These are phyloP conservation scores for Teunomyces atbi DNA, from an alignment of 805 yeast species.

Conservation along the genomic window DNA sequence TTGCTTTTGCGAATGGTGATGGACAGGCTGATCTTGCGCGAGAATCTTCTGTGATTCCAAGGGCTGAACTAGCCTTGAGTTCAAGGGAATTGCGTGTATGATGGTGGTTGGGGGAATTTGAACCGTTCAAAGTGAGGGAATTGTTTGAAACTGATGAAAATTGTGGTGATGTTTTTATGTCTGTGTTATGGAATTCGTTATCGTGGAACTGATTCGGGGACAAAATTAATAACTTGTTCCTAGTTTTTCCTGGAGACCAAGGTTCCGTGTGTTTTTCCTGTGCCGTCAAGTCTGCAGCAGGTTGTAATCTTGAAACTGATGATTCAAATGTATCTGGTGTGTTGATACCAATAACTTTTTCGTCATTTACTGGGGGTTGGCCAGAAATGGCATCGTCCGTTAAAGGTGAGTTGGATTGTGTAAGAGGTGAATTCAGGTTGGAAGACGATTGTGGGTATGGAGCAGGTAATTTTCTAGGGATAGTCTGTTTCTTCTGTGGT, in stretches of 20 bases:
- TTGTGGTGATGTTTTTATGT: slow-evolving; percentile 6
- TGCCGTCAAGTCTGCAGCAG: slow-evolving; percentile 15
- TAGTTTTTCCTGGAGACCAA: slow-evolving; percentile 8
- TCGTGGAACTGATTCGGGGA: slow-evolving; percentile 41
- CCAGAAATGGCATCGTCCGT: not conserved
- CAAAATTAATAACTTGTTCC: slow-evolving; percentile 35
- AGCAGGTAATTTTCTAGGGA: slow-evolving; percentile 5
- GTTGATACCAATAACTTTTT: slow-evolving; percentile 10
- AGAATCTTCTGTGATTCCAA: slow-evolving; percentile 17
- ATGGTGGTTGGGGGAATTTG: not conserved
- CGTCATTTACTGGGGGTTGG: slow-evolving; percentile 8
- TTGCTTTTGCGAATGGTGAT: slow-evolving; percentile 42
- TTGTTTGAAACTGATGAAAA: not conserved
- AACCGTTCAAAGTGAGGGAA: not conserved
- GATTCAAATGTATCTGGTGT: slow-evolving; percentile 1
- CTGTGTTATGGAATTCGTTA: slow-evolving; percentile 28
- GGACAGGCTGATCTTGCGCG: slow-evolving; percentile 29
- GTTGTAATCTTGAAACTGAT: slow-evolving; percentile 8
- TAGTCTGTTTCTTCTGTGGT: slow-evolving; percentile 5
- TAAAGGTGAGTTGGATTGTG: slow-evolving; percentile 14
- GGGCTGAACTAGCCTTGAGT: slow-evolving; percentile 4
- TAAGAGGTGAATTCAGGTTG: slow-evolving; percentile 9
- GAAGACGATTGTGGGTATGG: not conserved
- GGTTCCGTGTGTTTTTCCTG: slow-evolving; percentile 3
- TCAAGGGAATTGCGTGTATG: not conserved